Base-by-base conservation (phyloP, 129 eudicot species). In the Flaveria robusta region DNA sequence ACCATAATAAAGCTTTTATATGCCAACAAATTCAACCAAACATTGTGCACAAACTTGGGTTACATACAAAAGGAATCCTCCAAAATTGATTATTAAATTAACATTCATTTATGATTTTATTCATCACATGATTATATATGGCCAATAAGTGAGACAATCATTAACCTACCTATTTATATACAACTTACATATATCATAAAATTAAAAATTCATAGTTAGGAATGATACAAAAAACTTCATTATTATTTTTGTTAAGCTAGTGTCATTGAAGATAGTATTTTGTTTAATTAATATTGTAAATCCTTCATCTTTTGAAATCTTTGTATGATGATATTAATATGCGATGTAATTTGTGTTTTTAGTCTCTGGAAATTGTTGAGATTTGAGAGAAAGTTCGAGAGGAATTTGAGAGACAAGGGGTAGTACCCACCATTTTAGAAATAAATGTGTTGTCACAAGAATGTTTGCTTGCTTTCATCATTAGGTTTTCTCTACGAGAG, bases 351-450 rank as follows among this genome's bases (percentile, higher is more conserved):
- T 9, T 60, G 60, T 14, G 43, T 20, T 60, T 42, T 15, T 3
- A 3, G 23, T 47, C 19, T 31, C 1, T 60, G 12, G 13, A 18
- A 39, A 63, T 54, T n/a, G 62, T 66, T 66, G 11, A 15, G 16
- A 55, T 43, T 54, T 20, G 26, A 67, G 77, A 76, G 81, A 75
- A 68, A 62, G 74, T 70, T 76, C 74, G 81, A 70, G 81, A 55
- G 60, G 73, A 50, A 81, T 46, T 77, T 70, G 77, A 68, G 69
- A 70, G 85, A 81, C 81, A 76, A 76, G 27, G 46, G 37, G 81
- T 51, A 74, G 81, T 62, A 71, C 85, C 85, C 81, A 81, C 85
- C 85, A 70, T 81, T 81, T 67, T 71, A 76, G 58, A 55, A 68
- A 31, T 39, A 60, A 59, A 81, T 52, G 71, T 68, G 49, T 58